Evolutionary conservation across 805 yeast genomes (phyloP), one percentile per base, ranked within the genome.

Genomic region (Suhomyces tanzawaensis): DNA sequence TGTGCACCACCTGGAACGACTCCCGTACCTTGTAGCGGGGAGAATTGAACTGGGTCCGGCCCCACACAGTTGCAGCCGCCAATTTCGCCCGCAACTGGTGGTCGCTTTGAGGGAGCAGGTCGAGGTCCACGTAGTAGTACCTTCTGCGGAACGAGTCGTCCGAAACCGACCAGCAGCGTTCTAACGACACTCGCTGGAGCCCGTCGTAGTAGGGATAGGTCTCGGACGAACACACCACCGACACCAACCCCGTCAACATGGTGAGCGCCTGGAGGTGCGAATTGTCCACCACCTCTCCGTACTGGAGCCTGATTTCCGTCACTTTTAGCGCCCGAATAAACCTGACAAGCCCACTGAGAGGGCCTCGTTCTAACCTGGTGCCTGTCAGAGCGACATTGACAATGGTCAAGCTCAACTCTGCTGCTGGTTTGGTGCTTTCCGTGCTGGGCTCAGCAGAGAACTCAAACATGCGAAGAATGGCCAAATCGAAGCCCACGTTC

Each of bases 161-260:
- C 2, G 53, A 41, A 11, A 57, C 48, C 2, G 65, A 56, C 68
- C 68, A 62, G 17, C 60, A 55, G 36, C 59, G 55, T 33, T 55
- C 62, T 16, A 54, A 36, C 8, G 53, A 43, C 4, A 53, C 45
- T 24, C 9, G 31, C 15, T 16, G 14, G 17, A 37, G 34, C 16
- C 32, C 45, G 11, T 27, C 16, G 25, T 50, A 50, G 16, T 30
- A 19, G 9, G 47, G 30, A n/a, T 47, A 30, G 30, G 34, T 44
- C 24, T 34, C 44, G 4, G 30, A 15, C 12, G 14, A 15, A 7
- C 26, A 21, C 7, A 33, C 26, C 8, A 13, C 12, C 18, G 9
- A 16, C 6, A 55, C 40, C 15, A 57, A 47, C 29, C 52, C 49
- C 13, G 47, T 47, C 7, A 51, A 23, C 5, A 55, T 34, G 19